These are phyloP conservation scores for Brettanomyces bruxellensis DNA, from an alignment of 805 yeast genomes.

Conservation along the genomic window DNA sequence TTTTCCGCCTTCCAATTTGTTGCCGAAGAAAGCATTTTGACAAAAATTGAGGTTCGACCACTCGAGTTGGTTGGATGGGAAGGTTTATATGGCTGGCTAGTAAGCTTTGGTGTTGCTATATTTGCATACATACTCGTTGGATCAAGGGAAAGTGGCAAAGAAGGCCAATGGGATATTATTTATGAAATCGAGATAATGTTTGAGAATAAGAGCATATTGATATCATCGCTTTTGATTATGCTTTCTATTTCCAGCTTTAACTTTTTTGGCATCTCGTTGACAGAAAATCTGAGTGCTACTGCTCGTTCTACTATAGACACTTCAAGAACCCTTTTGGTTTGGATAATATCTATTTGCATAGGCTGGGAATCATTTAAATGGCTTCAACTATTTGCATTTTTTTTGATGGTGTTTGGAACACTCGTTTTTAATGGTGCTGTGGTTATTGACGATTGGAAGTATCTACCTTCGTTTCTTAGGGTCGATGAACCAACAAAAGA, in stretches of 20 bases:
- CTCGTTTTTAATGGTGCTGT: constrained; percentile 65
- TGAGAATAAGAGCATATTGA: constrained; percentile 31
- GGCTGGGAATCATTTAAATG: constrained; percentile 69
- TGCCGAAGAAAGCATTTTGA: constrained; percentile 60
- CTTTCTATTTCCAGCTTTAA: constrained; percentile 64
- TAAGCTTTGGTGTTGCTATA: constrained; percentile 37
- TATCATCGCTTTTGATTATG: constrained; percentile 58
- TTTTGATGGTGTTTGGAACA: constrained; percentile 59
- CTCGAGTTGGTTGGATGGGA: constrained; percentile 63
- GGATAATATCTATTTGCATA: constrained; percentile 57
- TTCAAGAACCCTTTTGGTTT: constrained; percentile 64
- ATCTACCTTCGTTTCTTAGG: constrained; percentile 39
- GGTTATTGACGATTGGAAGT: constrained; percentile 36
- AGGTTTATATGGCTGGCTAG: constrained; percentile 53
- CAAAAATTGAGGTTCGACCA: constrained; percentile 46
- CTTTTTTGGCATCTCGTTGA: constrained; percentile 62
- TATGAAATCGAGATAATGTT: constrained; percentile 43
- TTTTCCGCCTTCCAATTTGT: constrained; percentile 73
- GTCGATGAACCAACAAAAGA: constrained; percentile 16
- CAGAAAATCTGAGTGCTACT: constrained; percentile 61
- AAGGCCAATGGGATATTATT: constrained; percentile 47
- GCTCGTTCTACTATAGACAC: constrained; percentile 74
- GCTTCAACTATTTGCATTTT: constrained; percentile 60
- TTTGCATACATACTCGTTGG: constrained; percentile 35
- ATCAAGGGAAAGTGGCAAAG: constrained; percentile 27